Conservation (phyloP, 495 filamentous ascomycete species). For the Penicillium odoratum region DNA sequence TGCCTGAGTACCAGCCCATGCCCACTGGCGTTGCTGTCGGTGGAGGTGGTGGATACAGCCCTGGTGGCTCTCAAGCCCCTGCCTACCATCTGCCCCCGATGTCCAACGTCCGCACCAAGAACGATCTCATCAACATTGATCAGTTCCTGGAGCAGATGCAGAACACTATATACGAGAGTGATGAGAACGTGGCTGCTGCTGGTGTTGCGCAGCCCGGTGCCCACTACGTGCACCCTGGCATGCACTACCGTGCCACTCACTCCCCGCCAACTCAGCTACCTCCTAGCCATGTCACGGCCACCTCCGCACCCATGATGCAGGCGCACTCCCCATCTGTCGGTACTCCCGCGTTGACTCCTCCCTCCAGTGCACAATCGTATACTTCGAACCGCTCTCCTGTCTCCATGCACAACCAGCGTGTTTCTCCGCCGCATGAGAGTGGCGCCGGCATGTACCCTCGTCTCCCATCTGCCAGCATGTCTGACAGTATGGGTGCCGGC, state of each 20-base stretch:
- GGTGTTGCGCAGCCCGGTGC: slow-evolving; percentile 69
- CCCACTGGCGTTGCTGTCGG: slow-evolving; percentile 51
- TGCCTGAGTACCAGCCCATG: slow-evolving; percentile 66
- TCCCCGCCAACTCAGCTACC: slow-evolving; percentile 64
- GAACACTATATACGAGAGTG: slow-evolving; percentile 87
- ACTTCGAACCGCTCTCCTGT: slow-evolving; percentile 82
- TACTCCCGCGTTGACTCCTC: slow-evolving; percentile 86
- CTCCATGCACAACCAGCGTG: slow-evolving; percentile 56
- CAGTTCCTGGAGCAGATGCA: slow-evolving; percentile 94
- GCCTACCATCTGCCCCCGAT: slow-evolving; percentile 77
- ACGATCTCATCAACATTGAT: slow-evolving; percentile 86
- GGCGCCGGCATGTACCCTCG: slow-evolving; percentile 77
- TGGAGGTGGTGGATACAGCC: slow-evolving; percentile 54
- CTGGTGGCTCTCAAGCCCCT: slow-evolving; percentile 49
- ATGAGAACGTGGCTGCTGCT: slow-evolving; percentile 72
- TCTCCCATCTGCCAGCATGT: slow-evolving; percentile 70
- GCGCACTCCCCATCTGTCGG: slow-evolving; percentile 53
- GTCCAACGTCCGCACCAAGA: slow-evolving; percentile 87
- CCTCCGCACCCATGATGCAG: slow-evolving; percentile 60
- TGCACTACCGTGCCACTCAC: slow-evolving; percentile 68
- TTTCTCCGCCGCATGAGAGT: slow-evolving; percentile 65
- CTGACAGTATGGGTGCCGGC: slow-evolving; percentile 51
- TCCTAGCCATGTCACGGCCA: slow-evolving; percentile 56
- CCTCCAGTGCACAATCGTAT: slow-evolving; percentile 83
- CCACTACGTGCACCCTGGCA: slow-evolving; percentile 58